These are phyloP conservation scores for Hanseniaspora uvarum DNA, from an alignment of 1,139 yeast species.

Conservation along the genomic window DNA sequence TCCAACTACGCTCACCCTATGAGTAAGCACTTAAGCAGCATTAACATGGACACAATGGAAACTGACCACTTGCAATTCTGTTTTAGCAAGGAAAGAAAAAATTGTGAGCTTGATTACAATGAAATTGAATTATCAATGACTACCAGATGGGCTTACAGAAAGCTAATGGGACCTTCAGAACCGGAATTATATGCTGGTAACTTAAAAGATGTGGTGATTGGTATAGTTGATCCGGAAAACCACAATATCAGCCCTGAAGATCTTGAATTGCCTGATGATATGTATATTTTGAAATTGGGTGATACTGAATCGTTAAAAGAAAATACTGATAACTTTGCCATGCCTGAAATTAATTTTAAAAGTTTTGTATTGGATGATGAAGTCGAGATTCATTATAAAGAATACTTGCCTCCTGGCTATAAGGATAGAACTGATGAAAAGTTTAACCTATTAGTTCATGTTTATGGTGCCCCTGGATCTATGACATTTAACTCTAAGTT, in stretches of 20 bases:
- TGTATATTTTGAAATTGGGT: constrained; percentile 22
- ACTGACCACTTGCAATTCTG: constrained; percentile 22
- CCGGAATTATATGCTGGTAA: constrained; percentile 27
- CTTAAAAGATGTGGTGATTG: constrained; percentile 17
- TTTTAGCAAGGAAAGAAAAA: constrained; percentile 20
- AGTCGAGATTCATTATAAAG: constrained; percentile 53
- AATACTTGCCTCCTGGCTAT: constrained; percentile 65
- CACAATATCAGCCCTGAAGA: constrained; percentile 20
- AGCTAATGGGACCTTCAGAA: constrained; percentile 25
- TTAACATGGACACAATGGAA: constrained; percentile 10
- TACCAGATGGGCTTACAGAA: constrained; percentile 27
- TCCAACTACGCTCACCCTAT: constrained; percentile 49
- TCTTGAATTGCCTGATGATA: constrained; percentile 18
- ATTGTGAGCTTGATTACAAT: constrained; percentile 23
- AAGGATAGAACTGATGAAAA: constrained; percentile 41
- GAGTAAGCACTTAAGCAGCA: constrained; percentile 47
- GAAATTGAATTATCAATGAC: constrained; percentile 27
- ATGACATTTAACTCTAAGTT: constrained; percentile 53
- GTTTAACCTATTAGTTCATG: constrained; percentile 69
- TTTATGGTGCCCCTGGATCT: constrained; percentile 94
- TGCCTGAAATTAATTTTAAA: constrained; percentile 49
- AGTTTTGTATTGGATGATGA: constrained; percentile 40
- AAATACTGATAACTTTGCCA: constrained; percentile 32
- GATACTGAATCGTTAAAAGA: constrained; percentile 15
- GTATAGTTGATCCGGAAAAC: constrained; percentile 1